Percentiles rank a stretch among this genome's conserved stretches.
phyloP scores from a whole-genome alignment of 352 stramenopile genomes.

The Phytopythium montanum region DNA sequence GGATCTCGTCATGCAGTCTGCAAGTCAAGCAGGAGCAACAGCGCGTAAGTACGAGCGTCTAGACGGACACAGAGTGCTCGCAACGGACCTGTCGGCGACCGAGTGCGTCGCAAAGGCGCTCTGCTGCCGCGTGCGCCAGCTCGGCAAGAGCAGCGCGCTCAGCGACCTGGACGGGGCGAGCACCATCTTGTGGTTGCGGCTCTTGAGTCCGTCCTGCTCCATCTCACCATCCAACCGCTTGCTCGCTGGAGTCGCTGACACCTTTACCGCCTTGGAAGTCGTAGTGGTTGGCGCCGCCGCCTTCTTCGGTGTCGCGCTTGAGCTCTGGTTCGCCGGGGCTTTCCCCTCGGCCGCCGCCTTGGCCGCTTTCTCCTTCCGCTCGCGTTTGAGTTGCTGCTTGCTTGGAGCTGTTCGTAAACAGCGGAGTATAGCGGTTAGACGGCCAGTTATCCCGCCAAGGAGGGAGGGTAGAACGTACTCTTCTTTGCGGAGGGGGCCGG shows the following conservation, averaged over 20 bases:
- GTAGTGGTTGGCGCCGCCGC: constrained; percentile 5
- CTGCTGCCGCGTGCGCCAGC: constrained; percentile 27
- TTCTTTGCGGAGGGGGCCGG: constrained; percentile 1
- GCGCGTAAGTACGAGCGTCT: neutral
- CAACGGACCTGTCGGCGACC: constrained; percentile 26
- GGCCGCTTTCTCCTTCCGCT: constrained; percentile 26
- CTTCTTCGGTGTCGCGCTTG: constrained; percentile 1
- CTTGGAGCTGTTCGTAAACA: neutral
- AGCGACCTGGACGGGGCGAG: constrained; percentile 28
- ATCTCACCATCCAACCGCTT: constrained; percentile 14
- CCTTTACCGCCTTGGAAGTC: neutral
- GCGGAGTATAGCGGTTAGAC: neutral
- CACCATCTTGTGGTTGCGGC: constrained; percentile 66
- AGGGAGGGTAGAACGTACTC: constrained; percentile 4
- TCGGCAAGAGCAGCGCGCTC: constrained; percentile 18
- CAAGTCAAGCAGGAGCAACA: neutral
- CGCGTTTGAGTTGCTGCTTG: constrained; percentile 32
- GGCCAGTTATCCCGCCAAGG: neutral
- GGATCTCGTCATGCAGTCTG: constrained; percentile 75
- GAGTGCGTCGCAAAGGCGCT: constrained; percentile 10
- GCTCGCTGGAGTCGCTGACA: neutral
- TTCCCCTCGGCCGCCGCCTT: constrained; percentile 8
- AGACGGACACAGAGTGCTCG: neutral
- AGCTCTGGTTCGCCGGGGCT: neutral
- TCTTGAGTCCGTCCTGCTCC: constrained; percentile 62